Conservation (phyloP, 805 yeast genomes). For the Teunomyces aglyptinius region DNA sequence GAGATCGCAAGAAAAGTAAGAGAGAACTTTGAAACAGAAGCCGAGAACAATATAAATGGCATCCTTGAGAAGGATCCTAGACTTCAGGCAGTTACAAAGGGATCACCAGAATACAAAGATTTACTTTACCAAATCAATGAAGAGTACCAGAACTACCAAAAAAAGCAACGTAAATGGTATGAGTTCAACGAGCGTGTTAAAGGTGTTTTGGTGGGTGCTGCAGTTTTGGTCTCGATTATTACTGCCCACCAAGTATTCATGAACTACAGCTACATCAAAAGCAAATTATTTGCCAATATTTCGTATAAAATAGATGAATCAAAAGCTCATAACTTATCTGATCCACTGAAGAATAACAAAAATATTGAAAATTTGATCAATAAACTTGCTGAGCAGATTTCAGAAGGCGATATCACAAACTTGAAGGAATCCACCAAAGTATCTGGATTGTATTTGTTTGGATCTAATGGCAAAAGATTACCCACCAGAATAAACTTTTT, state of each 20-base stretch:
- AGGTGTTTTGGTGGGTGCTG: slow-evolving; percentile 44
- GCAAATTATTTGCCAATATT: slow-evolving; percentile 29
- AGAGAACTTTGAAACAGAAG: slow-evolving; percentile 12
- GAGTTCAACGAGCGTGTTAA: slow-evolving; percentile 45
- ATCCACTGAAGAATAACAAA: slow-evolving; percentile 30
- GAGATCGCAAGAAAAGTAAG: slow-evolving; percentile 6
- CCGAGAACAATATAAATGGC: slow-evolving; percentile 18
- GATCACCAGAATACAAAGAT: slow-evolving; percentile 38
- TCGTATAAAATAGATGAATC: slow-evolving; percentile 38
- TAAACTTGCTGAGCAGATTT: slow-evolving; percentile 25
- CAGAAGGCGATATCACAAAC: slow-evolving; percentile 14
- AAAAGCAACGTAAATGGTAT: slow-evolving; percentile 25
- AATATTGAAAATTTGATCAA: slow-evolving; percentile 23
- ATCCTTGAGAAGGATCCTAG: slow-evolving; percentile 33
- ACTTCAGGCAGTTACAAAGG: slow-evolving; percentile 23
- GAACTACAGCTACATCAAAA: slow-evolving; percentile 42
- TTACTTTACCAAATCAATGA: slow-evolving; percentile 27
- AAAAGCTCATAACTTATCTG: slow-evolving; percentile 32
- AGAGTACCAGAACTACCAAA: slow-evolving; percentile 24
- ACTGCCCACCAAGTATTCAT: slow-evolving; percentile 41
- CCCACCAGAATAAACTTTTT: slow-evolving; percentile 66
- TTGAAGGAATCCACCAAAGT: slow-evolving; percentile 22
- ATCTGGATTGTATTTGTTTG: slow-evolving; percentile 38
- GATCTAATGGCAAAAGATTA: slow-evolving; percentile 34
- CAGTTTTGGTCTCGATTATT: slow-evolving; percentile 36